Conservation (phyloP, 106 monocot species). For the Acorus calamus region DNA sequence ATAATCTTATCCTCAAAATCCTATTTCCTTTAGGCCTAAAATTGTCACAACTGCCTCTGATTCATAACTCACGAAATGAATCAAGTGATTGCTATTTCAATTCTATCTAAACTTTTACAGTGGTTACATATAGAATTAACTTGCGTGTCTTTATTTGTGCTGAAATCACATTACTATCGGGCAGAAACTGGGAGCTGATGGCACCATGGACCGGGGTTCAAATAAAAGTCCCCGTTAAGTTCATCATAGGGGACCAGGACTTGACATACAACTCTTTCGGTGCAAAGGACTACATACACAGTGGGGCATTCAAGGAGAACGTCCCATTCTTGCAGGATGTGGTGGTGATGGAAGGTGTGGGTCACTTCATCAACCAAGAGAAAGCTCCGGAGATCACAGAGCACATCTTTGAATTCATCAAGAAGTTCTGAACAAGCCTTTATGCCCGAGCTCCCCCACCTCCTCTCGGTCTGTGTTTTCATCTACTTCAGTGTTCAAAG, state of each 20-base stretch:
- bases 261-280: slow-evolving; percentile 1
- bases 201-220: background rate
- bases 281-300: slow-evolving; percentile 13
- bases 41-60: too few relatives aligned
- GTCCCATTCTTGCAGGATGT: slow-evolving; percentile 15
- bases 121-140: too few relatives aligned
- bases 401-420: slow-evolving; percentile 5
- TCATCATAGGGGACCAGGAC: slow-evolving; percentile 10
- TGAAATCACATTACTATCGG: too few relatives aligned
- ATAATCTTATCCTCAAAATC: too few relatives aligned
- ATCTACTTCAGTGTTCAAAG: too few relatives aligned
- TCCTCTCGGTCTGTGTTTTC: too few relatives aligned
- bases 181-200: slow-evolving; percentile 7
- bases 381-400: slow-evolving; percentile 4
- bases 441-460: too few relatives aligned
- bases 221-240: slow-evolving; percentile 8
- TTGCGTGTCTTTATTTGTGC: too few relatives aligned
- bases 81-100: too few relatives aligned
- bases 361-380: slow-evolving; percentile 9
- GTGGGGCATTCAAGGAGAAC: slow-evolving; percentile 8
- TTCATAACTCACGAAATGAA: too few relatives aligned
- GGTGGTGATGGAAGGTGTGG: slow-evolving; percentile 11
- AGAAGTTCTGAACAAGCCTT: background rate
- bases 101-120: too few relatives aligned
- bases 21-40: too few relatives aligned